These are phyloP conservation scores for Trichoderma citrinoviride DNA, from an alignment of 2,329 filamentous ascomycete species.

Conservation along the genomic window DNA sequence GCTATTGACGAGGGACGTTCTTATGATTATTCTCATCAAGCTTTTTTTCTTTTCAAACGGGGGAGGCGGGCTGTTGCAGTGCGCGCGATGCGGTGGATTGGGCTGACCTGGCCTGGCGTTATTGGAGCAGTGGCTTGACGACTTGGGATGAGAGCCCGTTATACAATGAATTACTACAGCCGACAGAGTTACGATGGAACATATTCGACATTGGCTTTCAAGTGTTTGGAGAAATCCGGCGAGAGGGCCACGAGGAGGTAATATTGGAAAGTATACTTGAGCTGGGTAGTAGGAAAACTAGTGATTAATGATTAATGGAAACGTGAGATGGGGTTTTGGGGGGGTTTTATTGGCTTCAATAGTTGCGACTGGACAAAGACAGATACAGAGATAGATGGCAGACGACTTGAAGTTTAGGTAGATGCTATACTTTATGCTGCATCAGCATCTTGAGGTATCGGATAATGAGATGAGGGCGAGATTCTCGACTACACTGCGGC, in stretches of 20 bases:
- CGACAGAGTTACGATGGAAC: conserved; percentile 4
- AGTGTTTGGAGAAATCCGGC: neutral
- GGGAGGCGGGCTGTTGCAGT: conserved; percentile 11
- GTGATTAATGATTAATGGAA: conserved; percentile 22
- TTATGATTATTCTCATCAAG: neutral
- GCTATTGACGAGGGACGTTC: conserved; percentile 19
- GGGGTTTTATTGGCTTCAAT: neutral
- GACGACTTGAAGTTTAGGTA: neutral
- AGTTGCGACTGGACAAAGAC: neutral
- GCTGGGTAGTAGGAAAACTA: conserved; percentile 15
- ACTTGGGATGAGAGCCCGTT: neutral
- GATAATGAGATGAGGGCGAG: neutral
- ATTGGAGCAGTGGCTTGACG: conserved; percentile 19
- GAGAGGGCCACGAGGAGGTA: neutral
- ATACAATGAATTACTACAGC: neutral
- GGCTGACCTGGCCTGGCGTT: conserved; percentile 19
- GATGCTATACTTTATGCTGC: conserved; percentile 2
- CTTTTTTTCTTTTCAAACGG: neutral
- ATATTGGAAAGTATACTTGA: conserved; percentile 12
- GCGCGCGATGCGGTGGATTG: conserved; percentile 10
- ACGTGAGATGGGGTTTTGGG: neutral
- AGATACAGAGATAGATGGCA: conserved; percentile 12
- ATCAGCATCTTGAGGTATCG: neutral
- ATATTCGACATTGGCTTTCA: neutral
- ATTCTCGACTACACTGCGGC: neutral